A percentile compares a stretch with the other conserved stretches of the same genome.
Evolutionary conservation across 202 grass and related monocot species (phyloP).

Genomic region (Bolboschoenoplectus hybrid): DNA sequence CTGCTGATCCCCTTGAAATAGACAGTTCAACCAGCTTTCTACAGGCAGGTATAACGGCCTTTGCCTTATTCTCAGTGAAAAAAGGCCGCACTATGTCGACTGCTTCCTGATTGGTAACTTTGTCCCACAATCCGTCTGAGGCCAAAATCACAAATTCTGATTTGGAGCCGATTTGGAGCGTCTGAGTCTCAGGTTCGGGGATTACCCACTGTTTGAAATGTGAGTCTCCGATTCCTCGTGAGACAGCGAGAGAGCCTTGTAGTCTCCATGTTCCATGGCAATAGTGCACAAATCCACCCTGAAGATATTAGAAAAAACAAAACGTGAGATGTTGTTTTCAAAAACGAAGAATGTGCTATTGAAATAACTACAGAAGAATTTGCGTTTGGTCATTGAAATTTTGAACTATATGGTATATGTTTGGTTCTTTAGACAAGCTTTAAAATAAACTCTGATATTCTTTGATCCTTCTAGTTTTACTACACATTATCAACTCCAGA

Average conservation of each 20-base stretch:
- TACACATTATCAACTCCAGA: too few species aligned
- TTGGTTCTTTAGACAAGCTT: neutral
- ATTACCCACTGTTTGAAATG: constrained; percentile 94
- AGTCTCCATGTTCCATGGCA: constrained; percentile 88
- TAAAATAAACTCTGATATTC: neutral
- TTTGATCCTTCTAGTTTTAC: neutral
- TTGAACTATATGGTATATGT: neutral
- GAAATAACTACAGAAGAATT: neutral
- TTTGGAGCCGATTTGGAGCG: constrained; percentile 53
- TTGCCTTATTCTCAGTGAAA: constrained; percentile 47
- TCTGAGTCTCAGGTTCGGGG: constrained; percentile 72
- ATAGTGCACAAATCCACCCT: constrained; percentile 91
- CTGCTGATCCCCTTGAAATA: constrained; percentile 63
- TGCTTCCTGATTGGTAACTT: constrained; percentile 78
- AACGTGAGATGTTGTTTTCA: constrained; percentile 30
- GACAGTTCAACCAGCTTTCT: constrained; percentile 67
- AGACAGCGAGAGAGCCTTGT: constrained; percentile 87
- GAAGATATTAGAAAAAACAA: constrained; percentile 35
- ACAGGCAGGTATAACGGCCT: constrained; percentile 58
- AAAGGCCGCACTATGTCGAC: constrained; percentile 57
- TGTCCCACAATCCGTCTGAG: constrained; percentile 95
- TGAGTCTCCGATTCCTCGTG: constrained; percentile 79
- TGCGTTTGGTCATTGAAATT: neutral
- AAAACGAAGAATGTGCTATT: too few species aligned
- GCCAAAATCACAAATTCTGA: constrained; percentile 94